Evolutionary conservation across 805 yeast species (phyloP), one percentile per base, ranked within the genome.

Genomic region (Pichia occidentalis): DNA sequence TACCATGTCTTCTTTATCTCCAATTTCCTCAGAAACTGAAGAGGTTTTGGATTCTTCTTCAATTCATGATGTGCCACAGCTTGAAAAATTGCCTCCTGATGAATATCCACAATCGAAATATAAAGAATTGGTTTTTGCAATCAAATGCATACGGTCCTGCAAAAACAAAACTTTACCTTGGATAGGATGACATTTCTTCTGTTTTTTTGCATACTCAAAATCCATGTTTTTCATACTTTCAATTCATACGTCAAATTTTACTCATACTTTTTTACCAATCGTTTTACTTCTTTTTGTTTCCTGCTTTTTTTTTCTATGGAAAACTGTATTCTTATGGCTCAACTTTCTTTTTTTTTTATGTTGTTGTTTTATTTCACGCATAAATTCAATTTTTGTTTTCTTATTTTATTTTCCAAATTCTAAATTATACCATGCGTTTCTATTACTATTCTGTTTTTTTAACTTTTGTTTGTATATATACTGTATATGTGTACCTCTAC

Each of bases 71-170:
- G n/a, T 23, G 11, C 25, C 29, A 11, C 13, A 2, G 3, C 2
- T 23, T 6, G 37, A 34, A n/a, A 39, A 39, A 25, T 2, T 16
- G 1, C 29, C 43, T 23, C 5, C n/a, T n/a, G 38, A 29, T 24
- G 14, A 11, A 24, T n/a, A 23, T 18, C 13, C 17, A 5, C 21
- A 43, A 34, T 16, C 42, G 24, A 36, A 46, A 21, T 51, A 52
- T 29, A 51, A 49, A 31, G 61, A 58, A 29, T 39, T 58, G 21
- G 44, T 53, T 0, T 53, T 45, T 42, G 52, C 54, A 13, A 34
- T 58, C 18, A 50, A 50, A 33, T 58, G 63, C 37, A 52, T 58
- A 34, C 50, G 43, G 24, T 45, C 51, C 21, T 51, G 57, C 28
- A 46, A 37, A n/a, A 38, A 41, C 11, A 41, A 37, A 21, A 43